Percentiles rank a stretch among this genome's conserved stretches.
Evolutionary conservation across 2,329 filamentous ascomycete species (phyloP).

Genomic region (Setomelanomma holmii): DNA sequence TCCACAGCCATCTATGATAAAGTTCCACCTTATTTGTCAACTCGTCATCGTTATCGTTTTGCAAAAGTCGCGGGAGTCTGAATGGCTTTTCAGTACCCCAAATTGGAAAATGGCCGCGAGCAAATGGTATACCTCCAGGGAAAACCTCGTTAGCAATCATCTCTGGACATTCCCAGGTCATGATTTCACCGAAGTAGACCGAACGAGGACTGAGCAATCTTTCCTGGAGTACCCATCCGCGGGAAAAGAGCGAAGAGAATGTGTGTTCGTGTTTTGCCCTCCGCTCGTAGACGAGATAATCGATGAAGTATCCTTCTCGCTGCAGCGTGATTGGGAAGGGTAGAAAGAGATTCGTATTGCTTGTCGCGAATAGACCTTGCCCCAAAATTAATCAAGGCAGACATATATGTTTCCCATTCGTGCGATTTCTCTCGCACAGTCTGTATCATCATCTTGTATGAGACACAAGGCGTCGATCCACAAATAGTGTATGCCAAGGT

Average conservation of each 20-base stretch:
- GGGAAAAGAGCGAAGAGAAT: background rate
- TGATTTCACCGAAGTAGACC: slow-evolving; percentile 3
- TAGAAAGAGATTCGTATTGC: background rate
- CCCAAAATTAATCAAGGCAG: background rate
- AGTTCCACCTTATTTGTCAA: background rate
- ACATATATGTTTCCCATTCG: slow-evolving; percentile 1
- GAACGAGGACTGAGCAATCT: slow-evolving; percentile 1
- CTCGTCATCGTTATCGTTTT: background rate
- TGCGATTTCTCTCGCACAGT: slow-evolving; percentile 3
- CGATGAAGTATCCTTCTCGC: background rate
- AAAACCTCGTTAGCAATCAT: background rate
- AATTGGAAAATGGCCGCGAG: background rate
- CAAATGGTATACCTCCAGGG: background rate
- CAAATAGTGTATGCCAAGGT: background rate
- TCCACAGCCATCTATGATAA: background rate
- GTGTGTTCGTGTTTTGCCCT: background rate
- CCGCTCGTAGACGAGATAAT: background rate
- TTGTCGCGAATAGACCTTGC: background rate
- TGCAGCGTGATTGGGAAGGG: background rate
- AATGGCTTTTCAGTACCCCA: background rate
- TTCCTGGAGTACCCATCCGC: slow-evolving; percentile 4
- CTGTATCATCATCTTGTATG: slow-evolving; percentile 1
- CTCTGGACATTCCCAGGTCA: slow-evolving; percentile 4
- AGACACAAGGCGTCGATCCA: slow-evolving; percentile 11
- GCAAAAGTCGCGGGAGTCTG: background rate